Evolutionary conservation across 1,284 basidiomycete species (phyloP), one percentile per base, ranked within the genome.

Genomic region (Cutaneotrichosporon mucoides): DNA sequence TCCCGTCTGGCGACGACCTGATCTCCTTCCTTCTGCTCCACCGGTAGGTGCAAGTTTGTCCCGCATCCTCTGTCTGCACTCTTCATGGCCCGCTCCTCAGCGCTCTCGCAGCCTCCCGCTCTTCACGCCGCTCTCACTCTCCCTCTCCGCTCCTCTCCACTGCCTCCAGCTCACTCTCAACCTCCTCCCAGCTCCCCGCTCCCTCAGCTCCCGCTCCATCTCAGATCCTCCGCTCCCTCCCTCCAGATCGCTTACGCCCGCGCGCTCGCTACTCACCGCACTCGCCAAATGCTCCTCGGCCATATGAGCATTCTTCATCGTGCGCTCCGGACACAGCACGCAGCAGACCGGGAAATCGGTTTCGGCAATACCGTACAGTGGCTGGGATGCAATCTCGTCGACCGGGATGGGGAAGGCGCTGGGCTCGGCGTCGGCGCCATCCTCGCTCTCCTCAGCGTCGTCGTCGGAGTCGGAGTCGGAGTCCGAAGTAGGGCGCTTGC

Each of bases 311-410:
- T 84, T 84, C 75, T 90, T 90, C 55, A 92, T 79, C 15, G 82
- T 67, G 71, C 88, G 90, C 38, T 85, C 85, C 5, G 87, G 89
- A 74, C 90, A 92, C 8, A 88, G 71, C 4, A 88, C 81, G 70
- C 90, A 92, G 35, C 80, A 81, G 81, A 24, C 84, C 80, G 53
- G 85, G 15, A 58, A 64, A 24, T 59, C 35, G 9, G 52, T 79
- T 9, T 82, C 62, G 3, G 83, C 49, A 16, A 59, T 35, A 1
- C 55, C 42, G 40, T 55, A 83, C 36, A 86, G 73, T 0, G 90
- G 87, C 58, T 87, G 80, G 10, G 75, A 74, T 41, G 88, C 79
- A 10, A 84, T 88, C 66, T 86, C 82, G 48, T 79, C 71, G 48
- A 90, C 79, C 3, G 84, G 81, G 66, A 89, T 81, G 5, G 79